Base-by-base conservation (phyloP, 768 basidiomycete genomes). In the Hygrophoropsis aurantiaca region DNA sequence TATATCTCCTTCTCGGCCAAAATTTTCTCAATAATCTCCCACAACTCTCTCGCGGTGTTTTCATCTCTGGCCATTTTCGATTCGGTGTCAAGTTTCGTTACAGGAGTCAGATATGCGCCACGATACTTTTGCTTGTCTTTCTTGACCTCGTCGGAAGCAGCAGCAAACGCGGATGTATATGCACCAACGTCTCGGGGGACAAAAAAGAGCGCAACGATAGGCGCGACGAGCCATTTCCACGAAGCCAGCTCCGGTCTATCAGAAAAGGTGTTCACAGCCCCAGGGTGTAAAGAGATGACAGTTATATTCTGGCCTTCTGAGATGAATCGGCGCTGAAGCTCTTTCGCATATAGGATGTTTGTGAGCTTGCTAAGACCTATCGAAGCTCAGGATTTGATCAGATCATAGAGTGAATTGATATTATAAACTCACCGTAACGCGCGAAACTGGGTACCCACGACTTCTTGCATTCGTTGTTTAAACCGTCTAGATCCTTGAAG, bases 311-410 rank as follows among this genome's bases (percentile, higher is more conserved):
- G 55, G 13, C 58, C 61, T 30, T 62, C 57, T 0, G 55, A 57
- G 37, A 74, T 68, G 23, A 84, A 60, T 18, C 58, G 73, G 26
- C 65, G 66, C 47, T 84, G 80, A 15, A 85, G 62, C 51, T 76
- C 70, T 23, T 68, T 73, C 1, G 72, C 74, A 49, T 72, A 81
- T 15, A 84, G 66, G 24, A 78, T 60, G 40, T 69, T 71, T 15
- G 75, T 71, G n/a, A 83, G 60, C 57, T 85, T 84, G 39, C 77
- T 67, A 27, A 71, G 58, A 0, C 58, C 84, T 83, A 47, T 21
- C 20, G 40, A n/a, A n/a, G n/a, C n/a, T n/a, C n/a, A n/a, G n/a
- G n/a, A n/a, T n/a, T n/a, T n/a, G 16, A 34, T 41, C 34, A 30
- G 26, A 24, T 30, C 13, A 19, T 16, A 26, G 11, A 26, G 34